Conservation (phyloP, 2,329 filamentous ascomycete species). For the Fusarium sp. region DNA sequence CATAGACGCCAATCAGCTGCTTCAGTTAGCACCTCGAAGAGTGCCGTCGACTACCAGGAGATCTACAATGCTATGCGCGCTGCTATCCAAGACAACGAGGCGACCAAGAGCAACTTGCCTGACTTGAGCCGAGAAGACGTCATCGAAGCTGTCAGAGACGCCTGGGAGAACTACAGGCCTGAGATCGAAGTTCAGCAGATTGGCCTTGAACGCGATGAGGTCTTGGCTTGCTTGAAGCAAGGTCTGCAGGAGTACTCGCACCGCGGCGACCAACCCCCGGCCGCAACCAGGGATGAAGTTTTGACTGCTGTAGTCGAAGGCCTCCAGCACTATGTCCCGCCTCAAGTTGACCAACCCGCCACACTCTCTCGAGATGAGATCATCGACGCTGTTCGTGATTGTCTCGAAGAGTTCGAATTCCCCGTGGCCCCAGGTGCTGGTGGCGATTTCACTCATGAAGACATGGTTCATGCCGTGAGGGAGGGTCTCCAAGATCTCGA, state of each 20-base stretch:
- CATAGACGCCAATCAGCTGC: constrained; percentile 75
- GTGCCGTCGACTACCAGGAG: constrained; percentile 79
- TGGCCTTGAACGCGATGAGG: constrained; percentile 89
- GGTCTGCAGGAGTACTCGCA: constrained; percentile 81
- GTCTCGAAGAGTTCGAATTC: constrained; percentile 85
- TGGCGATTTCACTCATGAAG: constrained; percentile 66
- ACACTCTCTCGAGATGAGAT: constrained; percentile 84
- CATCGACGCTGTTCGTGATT: constrained; percentile 84
- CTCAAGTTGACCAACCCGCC: constrained; percentile 75
- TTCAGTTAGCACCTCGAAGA: constrained; percentile 69
- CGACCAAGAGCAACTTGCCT: constrained; percentile 52
- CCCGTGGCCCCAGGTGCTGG: constrained; percentile 69
- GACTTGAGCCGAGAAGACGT: constrained; percentile 81
- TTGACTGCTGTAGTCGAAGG: constrained; percentile 87
- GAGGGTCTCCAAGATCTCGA: constrained; percentile 66
- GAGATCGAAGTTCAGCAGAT: constrained; percentile 92
- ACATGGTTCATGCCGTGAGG: constrained; percentile 72
- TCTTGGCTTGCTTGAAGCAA: constrained; percentile 86
- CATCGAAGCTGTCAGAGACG: constrained; percentile 85
- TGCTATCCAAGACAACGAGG: constrained; percentile 73
- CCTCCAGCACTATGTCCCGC: constrained; percentile 81
- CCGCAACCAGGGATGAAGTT: constrained; percentile 84
- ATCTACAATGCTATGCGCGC: constrained; percentile 86
- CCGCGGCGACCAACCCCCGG: constrained; percentile 62
- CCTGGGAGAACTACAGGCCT: constrained; percentile 94